Evolutionary conservation across 768 basidiomycete species (phyloP), one percentile per base, ranked within the genome.

Genomic region (Boletus patriciae): DNA sequence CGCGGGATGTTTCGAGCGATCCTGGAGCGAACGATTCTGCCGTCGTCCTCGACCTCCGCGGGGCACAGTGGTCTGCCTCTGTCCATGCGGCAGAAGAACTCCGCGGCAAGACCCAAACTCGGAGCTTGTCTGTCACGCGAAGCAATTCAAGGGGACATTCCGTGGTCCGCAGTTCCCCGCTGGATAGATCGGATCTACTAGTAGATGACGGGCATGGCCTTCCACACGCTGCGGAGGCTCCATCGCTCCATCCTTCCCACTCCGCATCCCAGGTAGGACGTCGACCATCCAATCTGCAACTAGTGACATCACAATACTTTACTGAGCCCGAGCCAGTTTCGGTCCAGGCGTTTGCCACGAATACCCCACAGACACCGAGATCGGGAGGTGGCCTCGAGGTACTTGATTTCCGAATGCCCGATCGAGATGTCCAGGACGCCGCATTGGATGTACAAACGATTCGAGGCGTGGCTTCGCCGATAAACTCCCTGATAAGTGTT

Each of bases 241-340:
- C 68, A 2, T 75, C 79, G 33, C 62, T 80, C 12, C 68, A 70
- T 33, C 79, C 84, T 11, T 86, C 80, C 9, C 77, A 86, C 49
- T 86, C 84, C 27, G 83, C 80, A 29, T 86, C 84, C 29, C 84
- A 83, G 61, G 55, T 71, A 41, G 71, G 66, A 45, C 61, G 51
- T 46, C 62, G 62, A 29, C 45, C 50, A n/a, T n/a, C 54, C 48
- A 54, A 51, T 31, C 36, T 6, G 19, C 49, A n/a, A 16, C 42
- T 18, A 62, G 52, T 50, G 9, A 13, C 52, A 42, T 65, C 61
- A 16, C 50, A 27, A 31, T 60, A 42, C 50, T 62, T 64, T 29
- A 36, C 29, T 21, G 53, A 55, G 16, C 37, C 43, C 23, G 6
- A 52, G 6, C 41, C 57, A 6, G 37, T 29, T 9, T 19, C 33